Evolutionary conservation across 2,329 filamentous ascomycete genomes (phyloP), one percentile per base, ranked within the genome.

Genomic region (Aureobasidium sp.): DNA sequence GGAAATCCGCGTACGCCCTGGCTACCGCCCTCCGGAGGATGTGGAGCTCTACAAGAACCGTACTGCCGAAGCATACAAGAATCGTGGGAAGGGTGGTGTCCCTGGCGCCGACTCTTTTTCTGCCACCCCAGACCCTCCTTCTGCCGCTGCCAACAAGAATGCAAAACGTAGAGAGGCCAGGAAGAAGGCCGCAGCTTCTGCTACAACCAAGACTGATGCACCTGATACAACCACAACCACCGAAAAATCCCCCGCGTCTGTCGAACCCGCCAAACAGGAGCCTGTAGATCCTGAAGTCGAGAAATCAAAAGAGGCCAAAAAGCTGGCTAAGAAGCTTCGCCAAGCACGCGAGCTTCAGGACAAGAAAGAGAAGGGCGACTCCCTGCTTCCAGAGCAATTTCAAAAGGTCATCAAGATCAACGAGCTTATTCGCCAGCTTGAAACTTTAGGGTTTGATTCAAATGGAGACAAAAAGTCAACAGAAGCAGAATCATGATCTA

Each of bases 321-420:
- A 90, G 69, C 77, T 97, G 48, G 89, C 88, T 73, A 99, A 99
- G 81, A 99, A 97, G 76, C 79, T 99, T 63, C 89, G 93, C 69
- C 94, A 99, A 74, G 93, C 94, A 4, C 88, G 86, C 67, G 94
- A 97, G 2, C 80, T 99, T 59, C 88, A 91, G 72, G 87, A 86
- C 69, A 97, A 96, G 81, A 96, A 96, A 75, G 90, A 96, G 29
- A 86, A 86, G 61, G 94, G 94, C 25, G 88, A 90, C 71, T 81
- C 84, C 5, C 77, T 99, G 64, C 80, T 97, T 30, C 93, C 92
- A 0, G 94, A 99, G 77, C 94, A 99, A 77, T 88, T 97, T 66
- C 91, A 93, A 68, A 99, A 99, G 78, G 90, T 99, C 61, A 95
- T 96, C 73, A 96, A 94, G 76, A 96, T 99, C 73, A 91, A 90